These are phyloP conservation scores for Cylindrotheca closterium DNA, from an alignment of 108 stramenopile genomes.

Conservation along the genomic window DNA sequence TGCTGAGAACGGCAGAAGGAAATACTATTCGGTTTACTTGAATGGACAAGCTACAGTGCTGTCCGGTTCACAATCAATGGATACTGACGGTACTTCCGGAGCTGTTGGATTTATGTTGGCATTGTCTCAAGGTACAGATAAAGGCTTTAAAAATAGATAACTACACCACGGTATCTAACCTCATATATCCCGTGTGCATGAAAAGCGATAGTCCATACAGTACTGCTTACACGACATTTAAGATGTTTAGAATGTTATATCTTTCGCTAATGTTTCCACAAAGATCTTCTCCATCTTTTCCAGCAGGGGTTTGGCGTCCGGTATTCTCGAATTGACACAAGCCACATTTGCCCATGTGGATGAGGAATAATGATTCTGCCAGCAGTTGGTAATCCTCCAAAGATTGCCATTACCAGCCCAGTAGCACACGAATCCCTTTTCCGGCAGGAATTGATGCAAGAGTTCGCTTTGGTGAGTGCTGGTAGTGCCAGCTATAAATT, in stretches of 20 bases:
- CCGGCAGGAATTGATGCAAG: neutral
- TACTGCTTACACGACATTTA: no score
- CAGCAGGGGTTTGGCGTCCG: slow-evolving; percentile 5
- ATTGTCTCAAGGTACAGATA: no score
- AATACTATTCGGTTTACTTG: no score
- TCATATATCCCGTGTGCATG: no score
- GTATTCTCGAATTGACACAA: slow-evolving; percentile 41
- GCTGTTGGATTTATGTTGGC: no score
- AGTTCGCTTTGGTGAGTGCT: neutral
- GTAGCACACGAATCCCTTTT: slow-evolving; percentile 39
- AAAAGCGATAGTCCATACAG: no score
- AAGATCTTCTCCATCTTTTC: slow-evolving; percentile 22
- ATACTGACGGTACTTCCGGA: no score
- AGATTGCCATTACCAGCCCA: slow-evolving; percentile 41
- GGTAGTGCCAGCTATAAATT: neutral
- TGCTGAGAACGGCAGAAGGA: no score
- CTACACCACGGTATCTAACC: no score
- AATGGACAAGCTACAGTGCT: no score
- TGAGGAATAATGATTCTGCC: slow-evolving; percentile 38
- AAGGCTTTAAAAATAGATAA: no score
- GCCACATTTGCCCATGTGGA: slow-evolving; percentile 55
- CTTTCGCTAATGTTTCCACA: slow-evolving; percentile 4
- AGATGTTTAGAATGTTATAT: neutral
- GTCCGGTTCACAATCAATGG: no score
- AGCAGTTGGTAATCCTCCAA: slow-evolving; percentile 52